Base-by-base conservation (phyloP, 73 alveolate species). In the Paramecium biaurelia region DNA sequence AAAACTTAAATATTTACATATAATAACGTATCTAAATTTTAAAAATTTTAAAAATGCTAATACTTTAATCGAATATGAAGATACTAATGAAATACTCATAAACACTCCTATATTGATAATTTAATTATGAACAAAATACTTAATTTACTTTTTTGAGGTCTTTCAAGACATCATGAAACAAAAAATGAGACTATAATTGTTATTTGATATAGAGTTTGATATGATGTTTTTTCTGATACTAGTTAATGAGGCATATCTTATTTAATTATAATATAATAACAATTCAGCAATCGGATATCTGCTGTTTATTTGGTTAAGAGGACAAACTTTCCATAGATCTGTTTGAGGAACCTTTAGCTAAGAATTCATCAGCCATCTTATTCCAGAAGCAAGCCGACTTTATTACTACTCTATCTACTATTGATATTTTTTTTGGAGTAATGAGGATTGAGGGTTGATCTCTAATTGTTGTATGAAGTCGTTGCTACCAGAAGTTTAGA, bases 301-400 rank as follows among this genome's bases (percentile, higher is more conserved):
- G 15, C 21, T 24, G 45, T 67, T 67, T 32, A 26, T 67, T 67
- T 67, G 86, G 18, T 10, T 35, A 11, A 21, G 86, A 72, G 18
- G 86, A 72, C 37, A 34, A 42, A n/a, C 45, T 72, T 18, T 72
- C 86, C 58, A 28, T 21, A 2, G 86, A 72, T 35, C 45, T 72
- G 18, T 32, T 37, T 11, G 59, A 14, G 45, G 86, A 35, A 38
- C 58, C 34, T 38, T 72, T 14, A 11, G 86, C 58, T 38, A 72
- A 72, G 59, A 72, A 72, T 23, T 72, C 86, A 72, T 37, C 58
- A 35, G 86, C 86, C 58, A 72, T 38, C 45, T 37, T 72, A 14
- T 72, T 72, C 86, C 86, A 72, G 34, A 28, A 72, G 35, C 38
- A 28, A 15, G 86, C 86, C 30, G 86, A 72, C n/a, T 38, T 72